phyloP scores from a whole-genome alignment of 2,329 filamentous ascomycete species.

The Trichoderma citrinoviride region DNA sequence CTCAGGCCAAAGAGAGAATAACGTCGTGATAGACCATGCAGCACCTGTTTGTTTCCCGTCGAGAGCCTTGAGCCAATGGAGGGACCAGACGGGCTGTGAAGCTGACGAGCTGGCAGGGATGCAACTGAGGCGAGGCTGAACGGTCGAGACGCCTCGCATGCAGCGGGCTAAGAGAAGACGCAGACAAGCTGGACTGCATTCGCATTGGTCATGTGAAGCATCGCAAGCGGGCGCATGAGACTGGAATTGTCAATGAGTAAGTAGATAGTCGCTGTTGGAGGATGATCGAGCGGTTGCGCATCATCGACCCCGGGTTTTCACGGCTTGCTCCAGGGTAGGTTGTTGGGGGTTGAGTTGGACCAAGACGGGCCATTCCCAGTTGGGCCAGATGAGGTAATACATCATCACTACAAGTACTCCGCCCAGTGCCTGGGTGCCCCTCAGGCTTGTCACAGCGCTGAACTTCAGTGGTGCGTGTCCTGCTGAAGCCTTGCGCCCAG shows the following conservation, averaged over 20 bases:
- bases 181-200: not conserved
- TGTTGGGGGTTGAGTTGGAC: too few species aligned
- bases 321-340: slow-evolving; percentile 2
- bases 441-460: too few species aligned
- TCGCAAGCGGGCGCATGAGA: not conserved
- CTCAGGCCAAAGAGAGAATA: not conserved
- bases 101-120: slow-evolving; percentile 8
- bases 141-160: not conserved
- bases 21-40: not conserved
- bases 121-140: not conserved
- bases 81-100: not conserved
- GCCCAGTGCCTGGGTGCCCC: too few species aligned
- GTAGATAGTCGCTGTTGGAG: not conserved
- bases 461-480: slow-evolving; percentile 21
- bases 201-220: not conserved
- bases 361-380: too few species aligned
- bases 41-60: not conserved
- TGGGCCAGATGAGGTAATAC: slow-evolving; percentile 9
- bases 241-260: not conserved
- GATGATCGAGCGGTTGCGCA: not conserved
- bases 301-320: not conserved
- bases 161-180: not conserved
- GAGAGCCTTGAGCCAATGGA: not conserved
- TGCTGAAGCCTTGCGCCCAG: slow-evolving; percentile 24
- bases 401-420: not conserved